Conservation (phyloP, 2,329 filamentous ascomycete species). For the Metarhizium guizhouense region DNA sequence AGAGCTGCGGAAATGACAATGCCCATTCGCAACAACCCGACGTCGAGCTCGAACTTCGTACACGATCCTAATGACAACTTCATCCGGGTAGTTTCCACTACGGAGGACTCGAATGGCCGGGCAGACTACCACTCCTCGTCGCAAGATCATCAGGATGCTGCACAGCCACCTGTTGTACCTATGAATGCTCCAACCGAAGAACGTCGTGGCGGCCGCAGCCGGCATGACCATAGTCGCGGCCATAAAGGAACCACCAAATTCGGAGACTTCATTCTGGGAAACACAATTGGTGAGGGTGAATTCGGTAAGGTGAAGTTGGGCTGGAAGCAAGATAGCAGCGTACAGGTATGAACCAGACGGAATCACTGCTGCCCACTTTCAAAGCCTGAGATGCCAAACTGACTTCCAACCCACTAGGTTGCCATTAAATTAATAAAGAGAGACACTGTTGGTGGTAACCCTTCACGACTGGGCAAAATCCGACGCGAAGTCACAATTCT, state of each 20-base stretch:
- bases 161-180: slow-evolving; percentile 34
- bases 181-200: slow-evolving; percentile 36
- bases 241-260: slow-evolving; percentile 72
- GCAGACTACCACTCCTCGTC: slow-evolving; percentile 15
- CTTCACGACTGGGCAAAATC: slow-evolving; percentile 87
- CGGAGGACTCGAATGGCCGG: slow-evolving; percentile 22
- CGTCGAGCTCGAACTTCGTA: slow-evolving; percentile 45
- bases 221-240: slow-evolving; percentile 45
- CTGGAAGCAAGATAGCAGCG: slow-evolving; percentile 91
- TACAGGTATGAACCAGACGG: slow-evolving; percentile 47
- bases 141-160: slow-evolving; percentile 31
- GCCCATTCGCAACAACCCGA: slow-evolving; percentile 35
- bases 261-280: slow-evolving; percentile 89
- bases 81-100: slow-evolving; percentile 53
- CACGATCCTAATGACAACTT: slow-evolving; percentile 74
- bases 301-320: slow-evolving; percentile 98
- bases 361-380: neutral
- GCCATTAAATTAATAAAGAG: slow-evolving; percentile 96
- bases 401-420: slow-evolving; percentile 44
- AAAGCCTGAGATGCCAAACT: neutral
- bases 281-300: slow-evolving; percentile 94
- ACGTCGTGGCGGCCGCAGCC: slow-evolving; percentile 42
- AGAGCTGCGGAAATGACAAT: slow-evolving; percentile 28
- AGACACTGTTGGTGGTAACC: slow-evolving; percentile 81
- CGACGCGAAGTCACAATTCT: slow-evolving; percentile 94